Percentiles rank a stretch among this genome's conserved stretches.
These are phyloP conservation scores for Ogataea pignaliae DNA, from an alignment of 805 yeast species.

Conservation along the genomic window DNA sequence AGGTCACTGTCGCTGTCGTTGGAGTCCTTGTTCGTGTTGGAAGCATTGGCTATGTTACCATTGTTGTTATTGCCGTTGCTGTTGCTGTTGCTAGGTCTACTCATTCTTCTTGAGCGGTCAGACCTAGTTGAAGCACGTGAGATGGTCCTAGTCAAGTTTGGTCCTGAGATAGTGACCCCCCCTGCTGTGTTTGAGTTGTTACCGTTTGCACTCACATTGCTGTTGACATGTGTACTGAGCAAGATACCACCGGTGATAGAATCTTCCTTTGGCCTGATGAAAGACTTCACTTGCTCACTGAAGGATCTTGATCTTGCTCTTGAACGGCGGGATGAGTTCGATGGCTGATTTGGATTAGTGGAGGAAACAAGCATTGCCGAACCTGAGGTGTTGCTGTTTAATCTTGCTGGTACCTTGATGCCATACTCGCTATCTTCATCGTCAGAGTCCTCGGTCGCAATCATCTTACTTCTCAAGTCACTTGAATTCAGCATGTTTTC, in stretches of 20 bases:
- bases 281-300: conserved; percentile 38
- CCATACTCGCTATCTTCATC: conserved; percentile 26
- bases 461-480: conserved; percentile 27
- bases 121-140: conserved; percentile 31
- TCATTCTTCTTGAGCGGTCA: conserved; percentile 19
- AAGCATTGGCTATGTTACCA: background rate
- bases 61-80: conserved; percentile 8
- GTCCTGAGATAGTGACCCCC: conserved; percentile 16
- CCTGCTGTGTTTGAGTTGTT: conserved; percentile 5
- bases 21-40: conserved; percentile 7
- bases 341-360: background rate
- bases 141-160: conserved; percentile 21
- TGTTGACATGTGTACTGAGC: conserved; percentile 13
- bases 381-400: conserved; percentile 2
- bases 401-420: conserved; percentile 20
- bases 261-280: conserved; percentile 32
- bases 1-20: conserved; percentile 53
- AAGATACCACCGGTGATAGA: conserved; percentile 29
- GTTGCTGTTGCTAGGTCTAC: conserved; percentile 9
- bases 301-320: conserved; percentile 35
- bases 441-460: conserved; percentile 27
- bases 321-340: conserved; percentile 10
- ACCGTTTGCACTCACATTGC: conserved; percentile 1
- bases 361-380: background rate
- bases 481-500: conserved; percentile 23